Conservation (phyloP, 2,329 filamentous ascomycete genomes). For the Sarocladium oryzae region DNA sequence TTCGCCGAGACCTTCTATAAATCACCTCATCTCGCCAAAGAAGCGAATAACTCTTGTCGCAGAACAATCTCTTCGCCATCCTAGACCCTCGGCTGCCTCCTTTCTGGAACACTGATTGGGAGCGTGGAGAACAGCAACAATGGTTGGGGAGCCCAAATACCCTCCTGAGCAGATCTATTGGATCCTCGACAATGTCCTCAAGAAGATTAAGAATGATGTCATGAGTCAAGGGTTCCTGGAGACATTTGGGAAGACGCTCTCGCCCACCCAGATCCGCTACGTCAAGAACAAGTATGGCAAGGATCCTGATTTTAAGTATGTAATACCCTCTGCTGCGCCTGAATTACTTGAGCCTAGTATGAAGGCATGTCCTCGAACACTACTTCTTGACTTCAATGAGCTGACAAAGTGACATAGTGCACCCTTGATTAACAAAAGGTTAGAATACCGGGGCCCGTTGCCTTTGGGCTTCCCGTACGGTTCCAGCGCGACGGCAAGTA, state of each 20-base stretch:
- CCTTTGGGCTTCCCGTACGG: background rate
- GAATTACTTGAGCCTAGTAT: too few relatives aligned
- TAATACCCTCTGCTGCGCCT: too few relatives aligned
- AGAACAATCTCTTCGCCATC: too few relatives aligned
- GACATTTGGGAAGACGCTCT: conserved; percentile 23
- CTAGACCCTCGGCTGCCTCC: background rate
- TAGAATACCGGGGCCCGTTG: background rate
- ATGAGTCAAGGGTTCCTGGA: conserved; percentile 22
- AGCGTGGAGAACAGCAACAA: conserved; percentile 10
- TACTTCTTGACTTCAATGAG: too few relatives aligned
- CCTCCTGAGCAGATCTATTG: conserved; percentile 27
- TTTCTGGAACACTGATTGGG: background rate
- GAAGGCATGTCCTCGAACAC: too few relatives aligned
- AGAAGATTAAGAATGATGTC: conserved; percentile 17
- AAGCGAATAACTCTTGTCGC: too few relatives aligned
- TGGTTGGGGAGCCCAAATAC: conserved; percentile 30
- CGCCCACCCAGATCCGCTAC: conserved; percentile 31
- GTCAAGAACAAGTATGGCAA: conserved; percentile 34
- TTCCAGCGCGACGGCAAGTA: background rate
- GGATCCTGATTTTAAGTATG: conserved; percentile 32
- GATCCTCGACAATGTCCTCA: conserved; percentile 23
- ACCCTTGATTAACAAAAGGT: background rate
- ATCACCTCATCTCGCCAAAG: too few relatives aligned
- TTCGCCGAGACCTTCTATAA: too few relatives aligned
- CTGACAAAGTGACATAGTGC: background rate